Evolutionary conservation across 768 basidiomycete species (phyloP).

Genomic region (Trametes elegans): DNA sequence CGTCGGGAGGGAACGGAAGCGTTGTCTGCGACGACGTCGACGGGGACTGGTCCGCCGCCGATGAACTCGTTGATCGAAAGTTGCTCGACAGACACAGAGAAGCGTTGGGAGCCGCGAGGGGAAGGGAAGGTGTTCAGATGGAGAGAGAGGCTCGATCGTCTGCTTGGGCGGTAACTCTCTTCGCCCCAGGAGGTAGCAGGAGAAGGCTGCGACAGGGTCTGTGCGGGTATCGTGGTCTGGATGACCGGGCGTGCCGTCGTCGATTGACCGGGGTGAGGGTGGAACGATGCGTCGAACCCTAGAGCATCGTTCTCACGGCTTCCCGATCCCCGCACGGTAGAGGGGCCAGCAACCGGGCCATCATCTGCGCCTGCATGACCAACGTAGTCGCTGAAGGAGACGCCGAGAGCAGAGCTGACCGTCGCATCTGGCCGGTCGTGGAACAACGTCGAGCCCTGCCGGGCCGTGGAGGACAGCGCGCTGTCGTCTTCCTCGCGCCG

Average conservation of each 20-base stretch:
- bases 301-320: background rate
- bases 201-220: conserved; percentile 1
- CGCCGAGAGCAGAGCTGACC: background rate
- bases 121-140: conserved; percentile 9
- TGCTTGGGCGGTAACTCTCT: background rate
- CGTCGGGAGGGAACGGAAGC: conserved; percentile 2
- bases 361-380: no score
- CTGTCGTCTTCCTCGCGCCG: conserved; percentile 1
- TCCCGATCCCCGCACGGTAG: no score
- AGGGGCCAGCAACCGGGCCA: no score
- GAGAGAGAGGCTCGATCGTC: conserved; percentile 16
- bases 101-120: background rate
- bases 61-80: conserved; percentile 6
- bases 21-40: background rate
- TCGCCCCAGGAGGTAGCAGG: conserved; percentile 21
- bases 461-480: background rate
- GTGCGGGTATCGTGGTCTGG: background rate
- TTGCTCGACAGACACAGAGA: conserved; percentile 3
- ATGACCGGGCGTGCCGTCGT: background rate
- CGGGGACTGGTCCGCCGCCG: background rate
- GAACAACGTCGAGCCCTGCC: background rate
- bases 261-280: background rate
- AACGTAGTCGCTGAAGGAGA: background rate
- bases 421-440: background rate
- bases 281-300: background rate